A percentile compares a stretch with the other conserved stretches of the same genome.
Evolutionary conservation across 1,139 yeast species (phyloP).

Genomic region (Magnusiomyces suaveolens): DNA sequence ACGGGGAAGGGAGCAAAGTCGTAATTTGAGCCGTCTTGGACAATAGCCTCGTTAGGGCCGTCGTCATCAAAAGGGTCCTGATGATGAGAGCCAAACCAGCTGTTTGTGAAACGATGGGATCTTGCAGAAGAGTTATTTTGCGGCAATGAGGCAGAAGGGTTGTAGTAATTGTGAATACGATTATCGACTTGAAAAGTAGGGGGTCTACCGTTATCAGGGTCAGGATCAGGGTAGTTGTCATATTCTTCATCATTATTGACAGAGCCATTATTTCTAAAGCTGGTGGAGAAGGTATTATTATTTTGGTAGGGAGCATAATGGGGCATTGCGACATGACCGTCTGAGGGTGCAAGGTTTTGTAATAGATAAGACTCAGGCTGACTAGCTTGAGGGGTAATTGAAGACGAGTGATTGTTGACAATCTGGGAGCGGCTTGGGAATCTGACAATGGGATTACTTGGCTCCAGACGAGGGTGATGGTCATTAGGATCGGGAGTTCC

Average conservation of each 20-base stretch:
- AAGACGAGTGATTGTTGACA: neutral
- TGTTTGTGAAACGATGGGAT: neutral
- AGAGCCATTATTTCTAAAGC: neutral
- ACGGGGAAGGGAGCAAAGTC: slow-evolving; percentile 3
- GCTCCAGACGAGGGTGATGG: neutral
- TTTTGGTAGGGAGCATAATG: no score
- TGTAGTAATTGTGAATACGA: slow-evolving; percentile 2
- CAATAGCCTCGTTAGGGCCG: neutral
- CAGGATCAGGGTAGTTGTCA: neutral
- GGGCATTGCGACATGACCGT: neutral
- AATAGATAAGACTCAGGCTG: neutral
- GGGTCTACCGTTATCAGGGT: neutral
- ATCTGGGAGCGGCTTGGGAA: neutral
- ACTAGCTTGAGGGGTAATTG: neutral
- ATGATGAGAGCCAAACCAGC: neutral
- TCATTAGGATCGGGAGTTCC: neutral
- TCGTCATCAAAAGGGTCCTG: neutral
- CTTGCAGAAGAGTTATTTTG: neutral
- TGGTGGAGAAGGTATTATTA: no score
- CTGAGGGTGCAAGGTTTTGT: neutral
- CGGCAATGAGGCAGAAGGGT: neutral
- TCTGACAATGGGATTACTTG: neutral
- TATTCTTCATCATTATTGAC: neutral
- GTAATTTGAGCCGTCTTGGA: neutral
- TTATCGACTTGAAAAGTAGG: slow-evolving; percentile 1